Evolutionary conservation across 2,329 filamentous ascomycete species (phyloP).

Genomic region (Aplosporella prunicola): DNA sequence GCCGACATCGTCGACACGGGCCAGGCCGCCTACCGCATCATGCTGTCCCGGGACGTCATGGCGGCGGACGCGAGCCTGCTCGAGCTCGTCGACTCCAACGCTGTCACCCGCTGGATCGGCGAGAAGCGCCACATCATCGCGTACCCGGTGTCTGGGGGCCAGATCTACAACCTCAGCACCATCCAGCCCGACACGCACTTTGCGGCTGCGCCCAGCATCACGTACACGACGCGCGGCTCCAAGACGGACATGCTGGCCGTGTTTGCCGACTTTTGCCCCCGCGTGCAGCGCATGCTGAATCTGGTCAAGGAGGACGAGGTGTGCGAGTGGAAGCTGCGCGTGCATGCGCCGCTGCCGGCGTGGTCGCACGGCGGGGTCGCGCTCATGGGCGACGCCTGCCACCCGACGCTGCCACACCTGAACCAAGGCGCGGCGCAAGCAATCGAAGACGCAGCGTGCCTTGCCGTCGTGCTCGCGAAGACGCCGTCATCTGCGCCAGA

Average conservation of each 20-base stretch:
- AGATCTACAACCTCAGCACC: conserved; percentile 58
- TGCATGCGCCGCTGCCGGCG: conserved; percentile 52
- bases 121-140: conserved; percentile 67
- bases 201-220: conserved; percentile 45
- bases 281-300: conserved; percentile 51
- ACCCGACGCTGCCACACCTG: conserved; percentile 55
- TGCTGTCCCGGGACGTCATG: conserved; percentile 62
- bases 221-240: conserved; percentile 54
- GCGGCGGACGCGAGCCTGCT: conserved; percentile 56
- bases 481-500: conserved; percentile 36
- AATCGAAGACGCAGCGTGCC: conserved; percentile 53
- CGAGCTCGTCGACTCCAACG: conserved; percentile 56
- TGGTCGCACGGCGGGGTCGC: conserved; percentile 49
- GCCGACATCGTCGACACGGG: conserved; percentile 58
- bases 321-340: conserved; percentile 56
- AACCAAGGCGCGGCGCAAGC: conserved; percentile 57
- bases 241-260: conserved; percentile 52
- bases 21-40: conserved; percentile 71
- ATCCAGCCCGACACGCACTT: conserved; percentile 53
- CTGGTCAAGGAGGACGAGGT: conserved; percentile 56
- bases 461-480: conserved; percentile 42
- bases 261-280: conserved; percentile 52
- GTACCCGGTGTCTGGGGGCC: conserved; percentile 61
- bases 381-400: conserved; percentile 51
- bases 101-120: conserved; percentile 67